A percentile compares a stretch with the other conserved stretches of the same genome.
Evolutionary conservation across 139 green algal genomes (phyloP).

Genomic region (Chlorella sorokiniana): DNA sequence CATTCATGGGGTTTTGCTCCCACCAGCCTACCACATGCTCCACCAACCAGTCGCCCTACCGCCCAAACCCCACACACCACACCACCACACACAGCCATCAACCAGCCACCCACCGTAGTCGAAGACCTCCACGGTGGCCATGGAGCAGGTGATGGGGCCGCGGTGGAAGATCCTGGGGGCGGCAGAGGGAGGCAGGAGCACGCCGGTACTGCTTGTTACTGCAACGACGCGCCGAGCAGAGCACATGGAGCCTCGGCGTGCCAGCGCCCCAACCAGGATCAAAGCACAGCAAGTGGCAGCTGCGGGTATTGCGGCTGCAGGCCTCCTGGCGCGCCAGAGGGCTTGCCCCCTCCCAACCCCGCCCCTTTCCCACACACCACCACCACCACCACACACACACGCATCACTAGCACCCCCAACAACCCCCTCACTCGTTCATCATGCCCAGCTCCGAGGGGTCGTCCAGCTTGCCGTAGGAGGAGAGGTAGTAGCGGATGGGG

Average conservation of each 20-base stretch:
- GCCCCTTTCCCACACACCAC: not conserved
- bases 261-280: too few species aligned
- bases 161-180: conserved; percentile 20
- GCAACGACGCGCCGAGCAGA: not conserved
- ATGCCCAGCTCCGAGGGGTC: not conserved
- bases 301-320: too few species aligned
- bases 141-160: conserved; percentile 58
- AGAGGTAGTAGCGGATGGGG: conserved; percentile 57
- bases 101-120: conserved; percentile 39
- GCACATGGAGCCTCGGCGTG: too few species aligned
- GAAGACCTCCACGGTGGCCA: conserved; percentile 58
- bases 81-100: not conserved
- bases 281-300: too few species aligned
- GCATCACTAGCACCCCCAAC: not conserved
- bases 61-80: not conserved
- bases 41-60: not conserved
- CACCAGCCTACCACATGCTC: too few species aligned
- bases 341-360: too few species aligned
- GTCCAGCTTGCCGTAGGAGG: conserved; percentile 37
- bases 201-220: not conserved
- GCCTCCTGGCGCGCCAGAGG: too few species aligned
- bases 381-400: not conserved
- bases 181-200: not conserved
- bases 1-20: too few species aligned
- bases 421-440: not conserved